Conservation (phyloP, 129 eudicot species). For the Scalesia atractyloides region DNA sequence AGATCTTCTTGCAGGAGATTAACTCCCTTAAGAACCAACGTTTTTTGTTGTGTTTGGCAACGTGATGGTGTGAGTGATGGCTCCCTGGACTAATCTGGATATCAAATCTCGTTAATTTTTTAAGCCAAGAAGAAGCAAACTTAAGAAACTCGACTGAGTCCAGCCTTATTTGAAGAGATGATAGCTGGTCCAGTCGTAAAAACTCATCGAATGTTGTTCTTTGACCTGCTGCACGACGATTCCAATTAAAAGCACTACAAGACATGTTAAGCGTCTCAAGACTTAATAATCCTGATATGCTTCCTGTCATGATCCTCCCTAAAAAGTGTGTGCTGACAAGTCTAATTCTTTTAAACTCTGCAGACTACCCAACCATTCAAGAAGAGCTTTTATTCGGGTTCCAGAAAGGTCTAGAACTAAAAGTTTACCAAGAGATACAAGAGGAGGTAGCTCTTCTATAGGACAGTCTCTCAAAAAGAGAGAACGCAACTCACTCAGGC, state of each 20-base stretch:
- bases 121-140: slow-evolving; percentile 26
- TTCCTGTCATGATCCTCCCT: slow-evolving; percentile 22
- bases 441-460: slow-evolving; percentile 26
- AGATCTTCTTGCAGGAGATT: slow-evolving; percentile 31
- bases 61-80: slow-evolving; percentile 6
- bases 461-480: slow-evolving; percentile 27
- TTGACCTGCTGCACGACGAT: not conserved
- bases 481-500: slow-evolving; percentile 28
- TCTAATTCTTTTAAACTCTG: slow-evolving; percentile 29
- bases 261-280: slow-evolving; percentile 34
- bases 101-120: slow-evolving; percentile 21
- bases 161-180: slow-evolving; percentile 22
- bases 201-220: slow-evolving; percentile 24
- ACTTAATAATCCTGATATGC: slow-evolving; percentile 25
- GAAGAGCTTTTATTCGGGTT: slow-evolving; percentile 21
- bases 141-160: slow-evolving; percentile 20
- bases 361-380: slow-evolving; percentile 19
- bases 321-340: slow-evolving; percentile 26
- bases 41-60: slow-evolving; percentile 18
- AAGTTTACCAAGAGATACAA: slow-evolving; percentile 26
- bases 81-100: slow-evolving; percentile 28
- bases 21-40: slow-evolving; percentile 34
- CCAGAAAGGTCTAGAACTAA: slow-evolving; percentile 32
- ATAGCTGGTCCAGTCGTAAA: slow-evolving; percentile 19
- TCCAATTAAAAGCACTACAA: slow-evolving; percentile 36